Evolutionary conservation across 768 basidiomycete species (phyloP).

Genomic region (Gymnopilus junonius): DNA sequence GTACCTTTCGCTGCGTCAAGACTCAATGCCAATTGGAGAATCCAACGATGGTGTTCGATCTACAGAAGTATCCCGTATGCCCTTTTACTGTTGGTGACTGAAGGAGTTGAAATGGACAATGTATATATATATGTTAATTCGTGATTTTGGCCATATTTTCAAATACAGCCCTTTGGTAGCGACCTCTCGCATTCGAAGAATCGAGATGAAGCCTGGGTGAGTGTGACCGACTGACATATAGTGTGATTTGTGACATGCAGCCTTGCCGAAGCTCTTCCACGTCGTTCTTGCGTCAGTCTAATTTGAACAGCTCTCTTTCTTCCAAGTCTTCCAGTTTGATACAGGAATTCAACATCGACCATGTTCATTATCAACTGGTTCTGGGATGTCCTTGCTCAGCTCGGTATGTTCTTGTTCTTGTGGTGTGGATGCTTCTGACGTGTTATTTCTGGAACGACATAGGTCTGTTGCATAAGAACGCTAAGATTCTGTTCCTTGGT

Average conservation of each 20-base stretch:
- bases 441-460: slow-evolving; percentile 11
- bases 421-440: slow-evolving; percentile 11
- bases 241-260: slow-evolving; percentile 6
- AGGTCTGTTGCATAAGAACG: slow-evolving; percentile 97
- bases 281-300: slow-evolving; percentile 6
- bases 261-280: slow-evolving; percentile 8
- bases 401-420: slow-evolving; percentile 60
- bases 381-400: slow-evolving; percentile 92
- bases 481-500: slow-evolving; percentile 99
- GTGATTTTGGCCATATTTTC: too few species aligned
- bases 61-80: not conserved
- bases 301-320: slow-evolving; percentile 12
- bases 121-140: too few species aligned
- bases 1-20: slow-evolving; percentile 9
- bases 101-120: not conserved
- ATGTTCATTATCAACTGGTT: slow-evolving; percentile 96
- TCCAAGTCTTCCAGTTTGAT: slow-evolving; percentile 15
- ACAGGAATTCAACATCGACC: slow-evolving; percentile 20
- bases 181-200: not conserved
- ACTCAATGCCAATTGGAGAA: not conserved
- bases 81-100: not conserved
- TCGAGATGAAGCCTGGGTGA: not conserved
- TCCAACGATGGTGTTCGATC: slow-evolving; percentile 6
- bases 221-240: not conserved
- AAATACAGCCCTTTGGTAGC: too few species aligned